These are phyloP conservation scores for Pisolithus albus DNA, from an alignment of 768 basidiomycete species.

Conservation along the genomic window DNA sequence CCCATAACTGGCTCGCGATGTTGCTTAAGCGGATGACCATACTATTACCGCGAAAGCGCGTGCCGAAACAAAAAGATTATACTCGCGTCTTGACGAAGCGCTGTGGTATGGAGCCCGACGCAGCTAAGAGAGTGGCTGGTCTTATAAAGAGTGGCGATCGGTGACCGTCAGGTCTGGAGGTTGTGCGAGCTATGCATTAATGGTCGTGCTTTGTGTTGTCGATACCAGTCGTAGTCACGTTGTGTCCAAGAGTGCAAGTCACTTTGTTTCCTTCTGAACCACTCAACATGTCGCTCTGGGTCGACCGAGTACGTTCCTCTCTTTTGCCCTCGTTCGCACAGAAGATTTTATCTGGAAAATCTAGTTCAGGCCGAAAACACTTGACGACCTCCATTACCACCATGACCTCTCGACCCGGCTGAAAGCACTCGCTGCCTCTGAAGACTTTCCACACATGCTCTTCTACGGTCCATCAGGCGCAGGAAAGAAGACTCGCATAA, in stretches of 20 bases:
- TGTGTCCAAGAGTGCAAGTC: no score
- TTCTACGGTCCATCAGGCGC: slow-evolving; percentile 98
- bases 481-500: slow-evolving; percentile 96
- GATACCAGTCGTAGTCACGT: no score
- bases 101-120: slow-evolving; percentile 22
- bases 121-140: slow-evolving; percentile 16
- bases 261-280: neutral
- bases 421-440: slow-evolving; percentile 73
- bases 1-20: slow-evolving; percentile 13
- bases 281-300: slow-evolving; percentile 64
- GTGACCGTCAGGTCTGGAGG: neutral
- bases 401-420: slow-evolving; percentile 70
- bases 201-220: no score
- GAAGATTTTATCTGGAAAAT: slow-evolving; percentile 1
- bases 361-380: slow-evolving; percentile 80
- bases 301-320: slow-evolving; percentile 36
- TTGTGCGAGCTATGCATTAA: no score
- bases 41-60: slow-evolving; percentile 11
- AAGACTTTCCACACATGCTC: slow-evolving; percentile 95
- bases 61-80: slow-evolving; percentile 14
- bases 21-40: slow-evolving; percentile 7
- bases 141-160: slow-evolving; percentile 14
- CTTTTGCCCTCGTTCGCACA: neutral
- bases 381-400: slow-evolving; percentile 89
- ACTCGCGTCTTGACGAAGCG: slow-evolving; percentile 16